Evolutionary conservation across 177 flowering plant genomes (phyloP).

Genomic region (Vitis hybrid): DNA sequence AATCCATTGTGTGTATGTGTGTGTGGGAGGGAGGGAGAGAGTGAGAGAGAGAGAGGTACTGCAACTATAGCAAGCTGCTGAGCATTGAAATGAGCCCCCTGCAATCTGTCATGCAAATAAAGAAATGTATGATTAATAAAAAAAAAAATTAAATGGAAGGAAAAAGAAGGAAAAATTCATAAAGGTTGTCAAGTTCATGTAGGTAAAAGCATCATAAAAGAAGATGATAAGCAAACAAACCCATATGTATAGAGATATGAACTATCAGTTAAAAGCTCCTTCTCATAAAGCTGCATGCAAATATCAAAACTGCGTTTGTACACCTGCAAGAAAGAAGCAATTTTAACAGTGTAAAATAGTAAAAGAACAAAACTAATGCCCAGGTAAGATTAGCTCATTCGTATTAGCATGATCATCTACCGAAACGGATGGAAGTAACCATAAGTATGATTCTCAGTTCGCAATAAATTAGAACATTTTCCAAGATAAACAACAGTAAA

Average conservation of each 20-base stretch:
- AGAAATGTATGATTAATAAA: not conserved
- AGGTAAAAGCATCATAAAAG: not conserved
- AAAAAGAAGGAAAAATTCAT: not conserved
- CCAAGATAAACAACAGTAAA: no score
- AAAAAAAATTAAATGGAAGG: not conserved
- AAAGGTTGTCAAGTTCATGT: not conserved
- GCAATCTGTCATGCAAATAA: conserved; percentile 47
- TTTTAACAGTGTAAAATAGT: not conserved
- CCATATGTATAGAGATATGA: conserved; percentile 89
- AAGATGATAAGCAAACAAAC: conserved; percentile 34
- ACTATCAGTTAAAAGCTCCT: conserved; percentile 78
- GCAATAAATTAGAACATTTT: no score
- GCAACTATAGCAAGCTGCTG: conserved; percentile 87
- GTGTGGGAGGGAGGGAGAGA: no score
- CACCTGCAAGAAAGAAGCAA: conserved; percentile 48
- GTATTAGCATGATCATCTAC: no score
- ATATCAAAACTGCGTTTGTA: conserved; percentile 86
- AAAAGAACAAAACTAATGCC: no score
- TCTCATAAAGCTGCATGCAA: conserved; percentile 92
- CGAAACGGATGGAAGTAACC: no score
- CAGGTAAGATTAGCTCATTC: no score
- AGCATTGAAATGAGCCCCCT: conserved; percentile 54
- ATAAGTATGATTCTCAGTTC: no score
- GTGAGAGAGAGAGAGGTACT: conserved; percentile 45
- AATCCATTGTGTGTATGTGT: no score